Evolutionary conservation across 192 early-diverging fungal species (phyloP), one percentile per base, ranked within the genome.

Genomic region (Coemansia sp.): DNA sequence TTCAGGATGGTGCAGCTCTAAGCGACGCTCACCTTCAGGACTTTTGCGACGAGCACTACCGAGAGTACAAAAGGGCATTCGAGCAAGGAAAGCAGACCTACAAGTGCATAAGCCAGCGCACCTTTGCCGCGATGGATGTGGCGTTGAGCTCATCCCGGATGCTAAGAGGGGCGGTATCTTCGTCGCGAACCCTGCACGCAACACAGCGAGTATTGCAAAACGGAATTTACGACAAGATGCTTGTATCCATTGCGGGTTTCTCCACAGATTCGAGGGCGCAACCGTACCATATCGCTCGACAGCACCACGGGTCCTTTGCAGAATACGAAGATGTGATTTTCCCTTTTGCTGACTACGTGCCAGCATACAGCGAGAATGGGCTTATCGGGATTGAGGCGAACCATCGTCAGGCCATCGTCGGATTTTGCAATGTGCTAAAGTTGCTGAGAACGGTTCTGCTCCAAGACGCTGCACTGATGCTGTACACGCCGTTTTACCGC

Each of bases 341-440:
- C 25, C 74, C 79, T 31, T 82, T 82, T 61, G 68, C 65, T 18
- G 74, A 76, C 20, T 42, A 61, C 6, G n/a, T 77, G 33, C 69
- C 70, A 23, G 56, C 53, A 20, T 62, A n/a, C 53, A 61, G 58
- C 42, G 20, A 50, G 2, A 37, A 23, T 18, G 13, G 10, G 10
- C 48, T 60, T 47, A 55, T 42, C 21, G 59, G 20, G 2, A 45
- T 33, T 7, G 55, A 57, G 14, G 34, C 31, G 20, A 41, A 59
- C 21, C 58, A 42, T 41, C 65, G 70, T 11, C 58, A 61, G 10
- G 41, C 66, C 25, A 55, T 63, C 11, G 41, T 59, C 9, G 60
- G 60, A 1, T 81, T 81, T 39, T 76, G 73, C 63, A 75, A 66
- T 18, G 26, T 73, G 66, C 66, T 81, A 39, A 81, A 72, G 42